phyloP scores from a whole-genome alignment of 805 yeast genomes.

The Cyberlindnera subsufficiens region DNA sequence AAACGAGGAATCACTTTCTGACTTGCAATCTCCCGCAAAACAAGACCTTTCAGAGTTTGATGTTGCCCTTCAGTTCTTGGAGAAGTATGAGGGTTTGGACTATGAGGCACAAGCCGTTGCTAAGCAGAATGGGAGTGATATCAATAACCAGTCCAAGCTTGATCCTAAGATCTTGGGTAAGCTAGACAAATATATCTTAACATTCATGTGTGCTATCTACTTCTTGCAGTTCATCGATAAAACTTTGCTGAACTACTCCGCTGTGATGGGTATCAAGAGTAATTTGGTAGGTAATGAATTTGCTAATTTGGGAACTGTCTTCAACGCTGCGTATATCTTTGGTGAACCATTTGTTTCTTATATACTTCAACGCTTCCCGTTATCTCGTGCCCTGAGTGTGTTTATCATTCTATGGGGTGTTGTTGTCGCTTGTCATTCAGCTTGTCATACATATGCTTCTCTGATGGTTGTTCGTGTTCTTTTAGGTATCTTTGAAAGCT shows the following conservation, averaged over 20 bases:
- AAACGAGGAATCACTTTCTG: neutral
- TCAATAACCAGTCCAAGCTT: neutral
- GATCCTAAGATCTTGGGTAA: neutral
- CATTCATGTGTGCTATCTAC: slow-evolving; percentile 40
- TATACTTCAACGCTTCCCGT: slow-evolving; percentile 43
- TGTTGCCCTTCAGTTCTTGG: neutral
- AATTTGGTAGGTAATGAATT: slow-evolving; percentile 40
- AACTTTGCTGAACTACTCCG: slow-evolving; percentile 48
- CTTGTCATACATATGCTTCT: slow-evolving; percentile 43
- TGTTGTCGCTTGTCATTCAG: slow-evolving; percentile 41
- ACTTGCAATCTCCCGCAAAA: neutral
- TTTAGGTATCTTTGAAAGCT: slow-evolving; percentile 45
- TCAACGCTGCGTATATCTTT: slow-evolving; percentile 44
- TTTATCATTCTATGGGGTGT: slow-evolving; percentile 47
- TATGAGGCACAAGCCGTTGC: neutral
- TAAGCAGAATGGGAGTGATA: neutral
- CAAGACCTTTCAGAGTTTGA: neutral
- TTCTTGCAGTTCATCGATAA: slow-evolving; percentile 53
- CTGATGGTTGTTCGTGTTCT: slow-evolving; percentile 46
- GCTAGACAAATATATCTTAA: slow-evolving; percentile 1
- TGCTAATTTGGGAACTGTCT: slow-evolving; percentile 45
- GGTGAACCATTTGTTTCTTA: slow-evolving; percentile 42
- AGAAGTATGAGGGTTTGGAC: neutral
- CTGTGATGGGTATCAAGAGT: slow-evolving; percentile 55
- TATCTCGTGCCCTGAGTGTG: slow-evolving; percentile 40